A percentile compares a stretch with the other conserved stretches of the same genome.
Conservation (phyloP, 108 stramenopile species). For the Fragilaria radians region DNA sequence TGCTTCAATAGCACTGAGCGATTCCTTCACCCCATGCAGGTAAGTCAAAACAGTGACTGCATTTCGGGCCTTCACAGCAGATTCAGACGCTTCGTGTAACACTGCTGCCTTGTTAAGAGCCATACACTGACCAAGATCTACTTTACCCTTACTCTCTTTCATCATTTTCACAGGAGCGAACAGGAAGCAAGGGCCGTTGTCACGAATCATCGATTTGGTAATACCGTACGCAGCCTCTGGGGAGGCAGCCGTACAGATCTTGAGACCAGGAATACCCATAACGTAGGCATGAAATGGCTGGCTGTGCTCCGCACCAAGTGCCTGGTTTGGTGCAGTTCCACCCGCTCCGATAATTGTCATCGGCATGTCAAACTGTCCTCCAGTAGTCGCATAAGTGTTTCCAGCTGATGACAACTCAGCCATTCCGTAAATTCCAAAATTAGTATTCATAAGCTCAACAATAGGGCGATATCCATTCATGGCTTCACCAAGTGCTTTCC, state of each 20-base stretch:
- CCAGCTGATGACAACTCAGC: constrained; percentile 95
- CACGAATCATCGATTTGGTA: constrained; percentile 97
- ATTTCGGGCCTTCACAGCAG: constrained; percentile 60
- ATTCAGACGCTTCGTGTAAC: constrained; percentile 81
- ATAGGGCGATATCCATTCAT: constrained; percentile 98
- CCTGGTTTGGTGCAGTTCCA: constrained; percentile 97
- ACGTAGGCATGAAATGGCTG: constrained; percentile 99
- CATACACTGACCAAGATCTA: constrained; percentile 86
- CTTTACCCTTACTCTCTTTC: constrained; percentile 91
- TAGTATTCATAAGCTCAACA: constrained; percentile 98
- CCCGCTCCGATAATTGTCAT: constrained; percentile 98
- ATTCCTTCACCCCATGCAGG: constrained; percentile 96
- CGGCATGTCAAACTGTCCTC: constrained; percentile 98
- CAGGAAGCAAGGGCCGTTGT: constrained; percentile 97
- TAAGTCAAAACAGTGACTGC: constrained; percentile 97
- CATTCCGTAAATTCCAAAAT: constrained; percentile 99
- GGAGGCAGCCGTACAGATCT: constrained; percentile 96
- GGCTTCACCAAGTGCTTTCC: constrained; percentile 97
- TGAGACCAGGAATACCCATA: constrained; percentile 98
- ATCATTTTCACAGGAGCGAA: constrained; percentile 98
- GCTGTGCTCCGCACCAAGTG: constrained; percentile 96
- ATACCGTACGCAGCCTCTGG: constrained; percentile 96
- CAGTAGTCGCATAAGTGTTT: constrained; percentile 97
- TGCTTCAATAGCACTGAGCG: constrained; percentile 66
- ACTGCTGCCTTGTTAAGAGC: constrained; percentile 92